Conservation (phyloP, 2,329 filamentous ascomycete species). For the Leptographium lundbergii region DNA sequence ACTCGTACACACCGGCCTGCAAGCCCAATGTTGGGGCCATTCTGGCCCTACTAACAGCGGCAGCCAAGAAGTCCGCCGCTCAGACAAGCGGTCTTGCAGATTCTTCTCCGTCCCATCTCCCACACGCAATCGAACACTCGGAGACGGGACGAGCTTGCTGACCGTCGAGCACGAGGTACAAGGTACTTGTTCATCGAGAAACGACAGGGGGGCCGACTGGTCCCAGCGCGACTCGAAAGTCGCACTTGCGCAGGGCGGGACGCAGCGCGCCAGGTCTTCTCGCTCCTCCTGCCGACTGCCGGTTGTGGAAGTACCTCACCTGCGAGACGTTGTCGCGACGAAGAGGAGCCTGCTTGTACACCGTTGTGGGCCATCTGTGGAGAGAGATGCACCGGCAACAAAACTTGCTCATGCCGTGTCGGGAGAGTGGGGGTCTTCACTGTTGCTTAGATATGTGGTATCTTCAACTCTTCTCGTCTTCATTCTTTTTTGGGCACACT, state of each 20-base stretch:
- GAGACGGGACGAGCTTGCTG: neutral
- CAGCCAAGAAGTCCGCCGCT: neutral
- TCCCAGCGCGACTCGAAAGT: neutral
- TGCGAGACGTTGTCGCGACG: neutral
- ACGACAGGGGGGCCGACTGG: neutral
- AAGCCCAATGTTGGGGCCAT: neutral
- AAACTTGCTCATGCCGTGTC: neutral
- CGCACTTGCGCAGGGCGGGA: neutral
- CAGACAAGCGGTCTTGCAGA: neutral
- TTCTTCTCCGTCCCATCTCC: neutral
- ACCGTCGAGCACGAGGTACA: neutral
- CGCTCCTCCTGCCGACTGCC: neutral
- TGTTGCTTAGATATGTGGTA: neutral
- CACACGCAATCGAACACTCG: neutral
- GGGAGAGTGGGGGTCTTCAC: neutral
- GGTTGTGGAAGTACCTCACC: neutral
- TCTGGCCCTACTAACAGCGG: neutral
- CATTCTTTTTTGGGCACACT: neutral
- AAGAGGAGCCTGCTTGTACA: neutral
- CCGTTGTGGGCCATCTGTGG: neutral
- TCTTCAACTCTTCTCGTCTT: neutral
- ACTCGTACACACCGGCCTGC: neutral
- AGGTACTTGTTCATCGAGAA: neutral
- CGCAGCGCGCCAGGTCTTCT: neutral
- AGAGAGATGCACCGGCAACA: neutral